phyloP scores from a whole-genome alignment of 2,329 filamentous ascomycete species.

The Cercospora sp. region DNA sequence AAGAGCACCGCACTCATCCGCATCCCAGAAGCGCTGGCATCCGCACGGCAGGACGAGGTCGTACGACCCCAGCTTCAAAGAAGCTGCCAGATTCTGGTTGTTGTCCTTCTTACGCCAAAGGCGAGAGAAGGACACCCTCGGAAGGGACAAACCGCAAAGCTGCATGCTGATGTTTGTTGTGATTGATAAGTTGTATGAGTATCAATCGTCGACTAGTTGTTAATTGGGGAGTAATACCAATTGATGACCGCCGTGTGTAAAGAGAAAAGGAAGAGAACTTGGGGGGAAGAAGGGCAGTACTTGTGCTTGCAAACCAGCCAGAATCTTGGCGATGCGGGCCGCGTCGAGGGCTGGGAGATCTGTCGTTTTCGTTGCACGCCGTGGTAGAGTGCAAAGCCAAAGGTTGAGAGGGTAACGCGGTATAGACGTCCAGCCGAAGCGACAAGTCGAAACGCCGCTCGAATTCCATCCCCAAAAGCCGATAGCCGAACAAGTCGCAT shows the following conservation, averaged over 20 bases:
- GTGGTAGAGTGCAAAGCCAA: not conserved
- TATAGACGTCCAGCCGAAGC: not conserved
- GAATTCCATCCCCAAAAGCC: not conserved
- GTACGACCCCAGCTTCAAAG: not conserved
- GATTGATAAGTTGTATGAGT: not conserved
- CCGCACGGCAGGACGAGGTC: not conserved
- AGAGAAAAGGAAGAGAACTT: not conserved
- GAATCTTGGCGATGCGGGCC: not conserved
- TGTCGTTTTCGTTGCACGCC: not conserved
- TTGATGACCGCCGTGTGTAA: not conserved
- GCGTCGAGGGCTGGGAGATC: not conserved
- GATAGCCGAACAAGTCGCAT: not conserved
- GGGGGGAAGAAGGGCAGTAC: not conserved
- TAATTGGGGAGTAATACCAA: not conserved
- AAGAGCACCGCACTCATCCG: not conserved
- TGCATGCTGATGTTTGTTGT: conserved; percentile 8
- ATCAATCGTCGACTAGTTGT: not conserved
- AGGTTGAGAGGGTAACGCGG: not conserved
- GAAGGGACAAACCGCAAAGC: conserved; percentile 10
- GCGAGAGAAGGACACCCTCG: conserved; percentile 6
- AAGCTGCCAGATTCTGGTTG: not conserved
- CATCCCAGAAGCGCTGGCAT: not conserved
- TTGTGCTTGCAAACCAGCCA: not conserved
- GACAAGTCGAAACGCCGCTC: not conserved
- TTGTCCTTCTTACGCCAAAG: not conserved